These are phyloP conservation scores for Ulvella scutata DNA, from an alignment of 139 green algal species.

Conservation along the genomic window DNA sequence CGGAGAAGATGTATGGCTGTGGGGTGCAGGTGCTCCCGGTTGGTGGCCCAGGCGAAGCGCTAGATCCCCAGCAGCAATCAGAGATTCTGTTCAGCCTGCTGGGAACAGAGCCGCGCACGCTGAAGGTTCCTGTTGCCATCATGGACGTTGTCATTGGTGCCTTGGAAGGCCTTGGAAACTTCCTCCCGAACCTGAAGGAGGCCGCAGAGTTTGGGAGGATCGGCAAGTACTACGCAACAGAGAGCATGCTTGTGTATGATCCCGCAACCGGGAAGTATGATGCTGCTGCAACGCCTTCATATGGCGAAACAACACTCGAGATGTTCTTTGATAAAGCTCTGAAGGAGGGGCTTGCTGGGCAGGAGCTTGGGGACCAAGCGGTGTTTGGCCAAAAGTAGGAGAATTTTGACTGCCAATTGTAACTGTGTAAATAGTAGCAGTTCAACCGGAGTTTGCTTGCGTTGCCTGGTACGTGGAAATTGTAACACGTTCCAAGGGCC, in stretches of 20 bases:
- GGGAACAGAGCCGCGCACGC: slow-evolving; percentile 61
- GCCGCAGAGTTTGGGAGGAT: slow-evolving; percentile 77
- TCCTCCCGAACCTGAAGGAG: slow-evolving; percentile 69
- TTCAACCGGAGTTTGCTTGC: too few relatives aligned
- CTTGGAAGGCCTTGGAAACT: slow-evolving; percentile 62
- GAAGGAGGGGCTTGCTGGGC: slow-evolving; percentile 57
- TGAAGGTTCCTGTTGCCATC: slow-evolving; percentile 81
- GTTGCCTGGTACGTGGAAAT: too few relatives aligned
- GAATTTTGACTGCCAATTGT: too few relatives aligned
- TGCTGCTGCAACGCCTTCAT: slow-evolving; percentile 73
- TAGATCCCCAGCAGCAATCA: slow-evolving; percentile 77
- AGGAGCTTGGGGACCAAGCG: slow-evolving; percentile 87
- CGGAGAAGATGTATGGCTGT: too few relatives aligned
- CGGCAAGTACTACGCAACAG: slow-evolving; percentile 92
- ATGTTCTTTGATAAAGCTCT: slow-evolving; percentile 70
- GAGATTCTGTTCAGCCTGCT: slow-evolving; percentile 84
- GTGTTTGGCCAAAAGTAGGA: slow-evolving; percentile 43
- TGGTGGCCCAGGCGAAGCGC: slow-evolving; percentile 76
- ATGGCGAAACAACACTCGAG: slow-evolving; percentile 88
- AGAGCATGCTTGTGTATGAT: slow-evolving; percentile 94
- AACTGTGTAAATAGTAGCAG: too few relatives aligned
- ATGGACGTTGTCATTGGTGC: slow-evolving; percentile 93
- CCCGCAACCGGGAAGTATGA: slow-evolving; percentile 44
- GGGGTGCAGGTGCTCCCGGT: slow-evolving; percentile 83
- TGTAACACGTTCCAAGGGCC: too few relatives aligned